A percentile compares a stretch with the other conserved stretches of the same genome.
Evolutionary conservation across 1,284 basidiomycete species (phyloP).

Genomic region (Cryptococcus neoformans): DNA sequence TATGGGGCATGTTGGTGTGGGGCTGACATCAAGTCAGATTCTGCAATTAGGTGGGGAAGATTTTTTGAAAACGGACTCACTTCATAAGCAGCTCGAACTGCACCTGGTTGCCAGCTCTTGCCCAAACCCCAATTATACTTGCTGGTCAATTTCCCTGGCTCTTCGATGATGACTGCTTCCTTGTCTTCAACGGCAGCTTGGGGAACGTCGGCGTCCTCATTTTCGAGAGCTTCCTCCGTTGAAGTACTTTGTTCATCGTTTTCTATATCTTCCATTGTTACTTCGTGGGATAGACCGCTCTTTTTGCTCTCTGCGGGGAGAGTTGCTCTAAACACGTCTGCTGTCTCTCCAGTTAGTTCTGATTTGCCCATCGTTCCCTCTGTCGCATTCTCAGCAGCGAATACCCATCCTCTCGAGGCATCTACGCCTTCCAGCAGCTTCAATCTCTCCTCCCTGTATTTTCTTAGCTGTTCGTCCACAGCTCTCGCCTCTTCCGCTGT

Average conservation of each 20-base stretch:
- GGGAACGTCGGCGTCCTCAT: constrained; percentile 5
- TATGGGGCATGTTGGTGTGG: constrained; percentile 46
- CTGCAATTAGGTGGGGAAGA: neutral
- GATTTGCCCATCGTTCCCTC: neutral
- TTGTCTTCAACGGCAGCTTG: neutral
- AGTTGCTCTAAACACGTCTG: constrained; percentile 2
- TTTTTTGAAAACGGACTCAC: constrained; percentile 20
- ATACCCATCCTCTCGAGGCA: constrained; percentile 33
- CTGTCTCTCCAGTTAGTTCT: constrained; percentile 12
- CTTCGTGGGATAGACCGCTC: constrained; percentile 15
- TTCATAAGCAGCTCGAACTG: constrained; percentile 39
- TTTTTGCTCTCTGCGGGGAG: constrained; percentile 6
- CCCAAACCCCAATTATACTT: constrained; percentile 18
- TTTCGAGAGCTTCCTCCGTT: neutral
- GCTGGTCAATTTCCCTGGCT: constrained; percentile 8
- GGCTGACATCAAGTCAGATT: constrained; percentile 20
- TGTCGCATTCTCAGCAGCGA: constrained; percentile 15
- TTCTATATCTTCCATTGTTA: constrained; percentile 7
- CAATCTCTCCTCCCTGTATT: constrained; percentile 60
- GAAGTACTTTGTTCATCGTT: neutral
- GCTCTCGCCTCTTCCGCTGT: constrained; percentile 64
- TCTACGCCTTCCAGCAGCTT: constrained; percentile 49
- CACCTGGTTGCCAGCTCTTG: constrained; percentile 25
- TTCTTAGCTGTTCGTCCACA: constrained; percentile 62
- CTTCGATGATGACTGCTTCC: constrained; percentile 27